Evolutionary conservation across 768 basidiomycete species (phyloP), one percentile per base, ranked within the genome.

Genomic region (Chlorophyllum brunneum): DNA sequence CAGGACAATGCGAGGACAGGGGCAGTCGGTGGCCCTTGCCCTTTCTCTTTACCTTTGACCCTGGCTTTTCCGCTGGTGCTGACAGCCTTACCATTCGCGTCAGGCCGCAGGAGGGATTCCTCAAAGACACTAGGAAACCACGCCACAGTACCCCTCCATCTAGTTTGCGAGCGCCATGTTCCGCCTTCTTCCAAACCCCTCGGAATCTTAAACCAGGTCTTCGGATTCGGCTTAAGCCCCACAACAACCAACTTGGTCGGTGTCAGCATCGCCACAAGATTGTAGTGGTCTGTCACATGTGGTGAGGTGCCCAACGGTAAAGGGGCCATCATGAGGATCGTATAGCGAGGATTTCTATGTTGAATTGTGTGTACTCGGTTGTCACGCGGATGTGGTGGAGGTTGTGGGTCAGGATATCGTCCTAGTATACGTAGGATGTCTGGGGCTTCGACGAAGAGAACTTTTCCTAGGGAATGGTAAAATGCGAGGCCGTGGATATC

Each of bases 351-450:
- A 58, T 70, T 79, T 23, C 77, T 77, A 36, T 74, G 77, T 43
- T 73, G 54, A 70, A 69, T 18, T 68, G 65, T 22, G 63, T 37
- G 57, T 60, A 54, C 59, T 66, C 56, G 50, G 44, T 56, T 48
- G 54, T n/a, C 27, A 37, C 23, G 44, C 39, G 18, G 40, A 22
- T 59, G 62, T 20, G 48, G 54, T 27, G 58, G 52, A 20, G 54
- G 55, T 45, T 58, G 37, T 13, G 58, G 37, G 37, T 85, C 80
- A 3, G 90, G 88, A 62, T 98, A 95, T 61, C 87, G 90, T 1
- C 97, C 97, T 2, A 98, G 77, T 47, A 99, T 91, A 15, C 97
- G 85, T 39, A 98, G 78, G 29, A 91, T 92, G 65, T 99, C 97
- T 13, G 90, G 85, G 10, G 95, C 94, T 40, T 98, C 95, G 5